These are phyloP conservation scores for Venturia oleaginea DNA, from an alignment of 2,329 filamentous ascomycete species.

Conservation along the genomic window DNA sequence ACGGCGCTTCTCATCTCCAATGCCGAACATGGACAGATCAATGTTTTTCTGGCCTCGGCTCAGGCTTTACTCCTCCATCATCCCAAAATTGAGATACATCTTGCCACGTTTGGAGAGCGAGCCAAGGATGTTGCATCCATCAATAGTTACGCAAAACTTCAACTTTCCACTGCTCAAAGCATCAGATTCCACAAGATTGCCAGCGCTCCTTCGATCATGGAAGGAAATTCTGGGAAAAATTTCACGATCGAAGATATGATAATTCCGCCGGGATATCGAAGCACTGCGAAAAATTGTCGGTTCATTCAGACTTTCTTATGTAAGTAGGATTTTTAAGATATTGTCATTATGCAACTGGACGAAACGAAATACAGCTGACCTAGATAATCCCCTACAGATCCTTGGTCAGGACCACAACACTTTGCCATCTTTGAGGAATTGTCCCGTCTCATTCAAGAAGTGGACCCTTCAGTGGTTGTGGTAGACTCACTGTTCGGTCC, in stretches of 20 bases:
- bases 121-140: not conserved
- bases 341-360: not conserved
- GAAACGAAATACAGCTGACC: not conserved
- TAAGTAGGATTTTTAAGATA: not conserved
- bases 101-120: conserved; percentile 5
- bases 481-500: conserved; percentile 35
- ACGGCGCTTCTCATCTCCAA: conserved; percentile 10
- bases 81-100: conserved; percentile 7
- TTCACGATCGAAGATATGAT: not conserved
- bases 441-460: conserved; percentile 21
- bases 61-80: conserved; percentile 8
- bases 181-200: conserved; percentile 6
- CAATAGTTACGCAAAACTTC: not conserved
- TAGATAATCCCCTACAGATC: not conserved
- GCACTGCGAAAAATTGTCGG: not conserved
- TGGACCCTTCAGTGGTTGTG: conserved; percentile 27
- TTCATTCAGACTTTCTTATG: not conserved
- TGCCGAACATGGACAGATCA: conserved; percentile 1
- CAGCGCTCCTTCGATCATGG: not conserved
- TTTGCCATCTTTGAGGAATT: conserved; percentile 22
- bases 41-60: conserved; percentile 1
- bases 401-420: conserved; percentile 20
- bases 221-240: not conserved
- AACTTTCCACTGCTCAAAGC: not conserved
- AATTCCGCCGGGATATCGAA: conserved; percentile 2